phyloP scores from a whole-genome alignment of 306 rosid genomes.

The Lupinus albus region DNA sequence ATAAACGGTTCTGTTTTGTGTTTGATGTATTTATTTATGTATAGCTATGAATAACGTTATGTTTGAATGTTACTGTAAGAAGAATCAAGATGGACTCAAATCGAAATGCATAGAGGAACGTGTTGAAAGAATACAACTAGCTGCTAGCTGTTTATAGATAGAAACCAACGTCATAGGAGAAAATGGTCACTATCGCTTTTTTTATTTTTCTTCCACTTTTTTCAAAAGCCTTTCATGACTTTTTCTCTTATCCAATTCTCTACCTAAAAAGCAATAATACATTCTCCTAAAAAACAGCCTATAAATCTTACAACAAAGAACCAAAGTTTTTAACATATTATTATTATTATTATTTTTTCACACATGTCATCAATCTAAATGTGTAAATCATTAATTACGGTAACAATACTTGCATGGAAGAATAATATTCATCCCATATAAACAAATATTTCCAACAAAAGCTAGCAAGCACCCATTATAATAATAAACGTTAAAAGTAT shows the following conservation, averaged over 20 bases:
- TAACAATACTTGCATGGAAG: background rate
- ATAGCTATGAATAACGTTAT: background rate
- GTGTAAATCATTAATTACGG: background rate
- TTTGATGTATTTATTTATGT: no score
- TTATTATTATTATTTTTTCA: no score
- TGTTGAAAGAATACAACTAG: slow-evolving; percentile 14
- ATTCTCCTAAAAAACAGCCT: background rate
- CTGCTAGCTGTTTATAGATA: slow-evolving; percentile 27
- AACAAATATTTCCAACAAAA: no score
- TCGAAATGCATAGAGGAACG: slow-evolving; percentile 2
- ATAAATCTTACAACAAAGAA: no score
- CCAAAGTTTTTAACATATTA: no score
- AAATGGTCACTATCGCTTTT: slow-evolving; percentile 30
- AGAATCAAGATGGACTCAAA: background rate
- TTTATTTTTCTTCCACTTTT: background rate
- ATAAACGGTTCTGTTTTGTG: no score
- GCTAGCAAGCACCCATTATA: no score
- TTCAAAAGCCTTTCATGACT: background rate
- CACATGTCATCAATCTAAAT: no score
- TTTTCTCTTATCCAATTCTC: background rate
- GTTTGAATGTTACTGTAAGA: background rate
- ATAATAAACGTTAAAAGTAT: background rate
- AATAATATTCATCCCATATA: background rate
- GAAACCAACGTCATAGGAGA: background rate
- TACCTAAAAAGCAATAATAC: background rate